These are phyloP conservation scores for Ophiocordyceps camponoti-leonardi DNA, from an alignment of 2,329 filamentous ascomycete species.

Conservation along the genomic window DNA sequence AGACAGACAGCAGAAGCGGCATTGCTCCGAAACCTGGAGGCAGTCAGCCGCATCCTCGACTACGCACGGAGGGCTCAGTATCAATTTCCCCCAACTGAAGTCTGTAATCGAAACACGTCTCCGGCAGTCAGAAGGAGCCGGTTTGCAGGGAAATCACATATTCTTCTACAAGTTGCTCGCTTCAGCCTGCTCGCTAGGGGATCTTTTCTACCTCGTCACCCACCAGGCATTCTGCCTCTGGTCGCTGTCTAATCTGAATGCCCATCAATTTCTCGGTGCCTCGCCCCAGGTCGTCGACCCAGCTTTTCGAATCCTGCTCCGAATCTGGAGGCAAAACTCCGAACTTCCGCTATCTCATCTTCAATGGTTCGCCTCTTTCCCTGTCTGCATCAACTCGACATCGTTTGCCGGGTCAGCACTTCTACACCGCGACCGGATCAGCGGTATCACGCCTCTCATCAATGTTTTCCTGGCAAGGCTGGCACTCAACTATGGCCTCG, in stretches of 20 bases:
- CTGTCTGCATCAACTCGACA: slow-evolving; percentile 1
- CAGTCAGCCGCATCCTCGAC: background rate
- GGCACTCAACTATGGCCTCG: slow-evolving; percentile 6
- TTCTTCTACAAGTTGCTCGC: slow-evolving; percentile 29
- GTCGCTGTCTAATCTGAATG: slow-evolving; percentile 20
- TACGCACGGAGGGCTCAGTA: no score
- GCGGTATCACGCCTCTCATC: background rate
- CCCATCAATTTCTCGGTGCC: slow-evolving; percentile 10
- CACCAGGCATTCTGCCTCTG: slow-evolving; percentile 49
- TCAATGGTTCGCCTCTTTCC: slow-evolving; percentile 14
- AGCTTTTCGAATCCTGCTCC: slow-evolving; percentile 7
- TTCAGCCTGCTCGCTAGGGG: slow-evolving; percentile 35
- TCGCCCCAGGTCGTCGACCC: slow-evolving; percentile 5
- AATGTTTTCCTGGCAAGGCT: slow-evolving; percentile 5
- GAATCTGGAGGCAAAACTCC: slow-evolving; percentile 8
- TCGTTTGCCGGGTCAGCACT: background rate
- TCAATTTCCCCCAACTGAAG: background rate
- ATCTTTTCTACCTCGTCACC: slow-evolving; percentile 46
- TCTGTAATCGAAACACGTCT: slow-evolving; percentile 10
- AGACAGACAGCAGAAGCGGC: background rate
- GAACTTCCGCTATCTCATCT: slow-evolving; percentile 8
- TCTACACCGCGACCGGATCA: background rate
- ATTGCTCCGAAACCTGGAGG: background rate
- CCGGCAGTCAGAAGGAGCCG: slow-evolving; percentile 17
- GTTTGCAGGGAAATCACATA: background rate